A percentile compares a stretch with the other conserved stretches of the same genome.
Evolutionary conservation across 306 rosid genomes (phyloP).

Genomic region (Argentina anserina): DNA sequence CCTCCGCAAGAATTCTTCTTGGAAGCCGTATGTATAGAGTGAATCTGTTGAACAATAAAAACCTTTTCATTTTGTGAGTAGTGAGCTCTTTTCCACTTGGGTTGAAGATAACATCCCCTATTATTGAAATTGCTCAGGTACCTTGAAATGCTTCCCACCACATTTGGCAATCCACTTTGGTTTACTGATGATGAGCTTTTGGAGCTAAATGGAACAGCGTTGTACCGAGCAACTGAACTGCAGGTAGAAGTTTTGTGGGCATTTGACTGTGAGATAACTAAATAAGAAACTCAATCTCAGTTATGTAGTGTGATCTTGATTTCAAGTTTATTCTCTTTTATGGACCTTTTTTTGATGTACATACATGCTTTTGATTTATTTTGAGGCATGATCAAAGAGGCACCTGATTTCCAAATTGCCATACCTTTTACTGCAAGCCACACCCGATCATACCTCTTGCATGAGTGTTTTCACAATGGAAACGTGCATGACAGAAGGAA

Average conservation of each 20-base stretch:
- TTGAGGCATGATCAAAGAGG: not conserved
- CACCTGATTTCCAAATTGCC: not conserved
- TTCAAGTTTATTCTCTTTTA: slow-evolving; percentile 1
- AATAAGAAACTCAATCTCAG: not conserved
- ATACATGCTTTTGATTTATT: too few relatives aligned
- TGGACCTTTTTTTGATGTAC: not conserved
- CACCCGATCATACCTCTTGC: not conserved
- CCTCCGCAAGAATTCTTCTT: slow-evolving; percentile 70
- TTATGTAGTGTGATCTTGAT: not conserved
- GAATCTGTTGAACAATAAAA: slow-evolving; percentile 13
- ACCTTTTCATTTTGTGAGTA: slow-evolving; percentile 14
- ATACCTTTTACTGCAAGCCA: not conserved
- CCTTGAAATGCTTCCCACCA: slow-evolving; percentile 85
- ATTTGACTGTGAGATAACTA: not conserved
- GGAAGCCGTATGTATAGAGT: slow-evolving; percentile 84
- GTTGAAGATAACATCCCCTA: slow-evolving; percentile 23
- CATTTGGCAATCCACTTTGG: slow-evolving; percentile 85
- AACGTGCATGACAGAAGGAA: not conserved
- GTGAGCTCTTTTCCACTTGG: slow-evolving; percentile 19
- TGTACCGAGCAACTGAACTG: slow-evolving; percentile 77
- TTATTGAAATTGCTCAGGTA: slow-evolving; percentile 44
- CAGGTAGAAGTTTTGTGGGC: slow-evolving; percentile 45
- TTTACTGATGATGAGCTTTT: slow-evolving; percentile 69
- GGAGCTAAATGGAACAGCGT: slow-evolving; percentile 79
- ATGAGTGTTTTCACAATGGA: not conserved